Evolutionary conservation across 495 filamentous ascomycete species (phyloP).

Genomic region (Geopyxis carbonaria): DNA sequence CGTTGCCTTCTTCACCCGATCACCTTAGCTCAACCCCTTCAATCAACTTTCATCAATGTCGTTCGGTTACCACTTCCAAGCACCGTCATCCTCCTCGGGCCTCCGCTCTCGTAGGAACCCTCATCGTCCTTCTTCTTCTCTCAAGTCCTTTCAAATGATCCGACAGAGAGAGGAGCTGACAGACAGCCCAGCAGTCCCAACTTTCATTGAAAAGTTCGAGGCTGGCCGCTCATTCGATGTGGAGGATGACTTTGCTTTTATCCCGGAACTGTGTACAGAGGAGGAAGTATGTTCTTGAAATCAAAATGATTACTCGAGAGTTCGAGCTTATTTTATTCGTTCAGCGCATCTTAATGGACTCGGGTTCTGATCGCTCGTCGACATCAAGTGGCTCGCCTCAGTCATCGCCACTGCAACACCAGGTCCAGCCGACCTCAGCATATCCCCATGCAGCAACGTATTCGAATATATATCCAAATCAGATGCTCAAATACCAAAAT

Average conservation of each 20-base stretch:
- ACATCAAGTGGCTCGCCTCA: conserved; percentile 87
- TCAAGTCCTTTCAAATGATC: conserved; percentile 25
- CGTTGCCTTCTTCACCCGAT: conserved; percentile 16
- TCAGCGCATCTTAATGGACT: conserved; percentile 76
- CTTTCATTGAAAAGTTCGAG: conserved; percentile 74
- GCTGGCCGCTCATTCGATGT: conserved; percentile 89
- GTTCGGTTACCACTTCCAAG: conserved; percentile 54
- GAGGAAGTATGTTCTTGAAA: conserved; percentile 61
- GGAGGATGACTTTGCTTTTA: conserved; percentile 94
- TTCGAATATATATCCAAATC: conserved; percentile 21
- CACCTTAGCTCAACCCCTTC: conserved; percentile 17
- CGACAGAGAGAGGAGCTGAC: conserved; percentile 54
- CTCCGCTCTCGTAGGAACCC: conserved; percentile 61
- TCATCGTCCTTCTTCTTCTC: conserved; percentile 52
- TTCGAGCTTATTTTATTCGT: conserved; percentile 7
- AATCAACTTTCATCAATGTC: conserved; percentile 44
- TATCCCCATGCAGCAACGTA: conserved; percentile 22
- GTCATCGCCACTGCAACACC: conserved; percentile 69
- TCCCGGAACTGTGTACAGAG: conserved; percentile 81
- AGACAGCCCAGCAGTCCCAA: conserved; percentile 52
- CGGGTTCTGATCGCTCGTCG: conserved; percentile 84
- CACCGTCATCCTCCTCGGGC: conserved; percentile 44
- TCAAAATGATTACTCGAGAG: background rate
- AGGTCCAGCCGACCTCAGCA: conserved; percentile 44
- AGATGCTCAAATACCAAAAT: conserved; percentile 44